Percentiles rank a stretch among this genome's conserved stretches.
These are phyloP conservation scores for Neospora caninum DNA, from an alignment of 169 alveolate species.

Conservation along the genomic window DNA sequence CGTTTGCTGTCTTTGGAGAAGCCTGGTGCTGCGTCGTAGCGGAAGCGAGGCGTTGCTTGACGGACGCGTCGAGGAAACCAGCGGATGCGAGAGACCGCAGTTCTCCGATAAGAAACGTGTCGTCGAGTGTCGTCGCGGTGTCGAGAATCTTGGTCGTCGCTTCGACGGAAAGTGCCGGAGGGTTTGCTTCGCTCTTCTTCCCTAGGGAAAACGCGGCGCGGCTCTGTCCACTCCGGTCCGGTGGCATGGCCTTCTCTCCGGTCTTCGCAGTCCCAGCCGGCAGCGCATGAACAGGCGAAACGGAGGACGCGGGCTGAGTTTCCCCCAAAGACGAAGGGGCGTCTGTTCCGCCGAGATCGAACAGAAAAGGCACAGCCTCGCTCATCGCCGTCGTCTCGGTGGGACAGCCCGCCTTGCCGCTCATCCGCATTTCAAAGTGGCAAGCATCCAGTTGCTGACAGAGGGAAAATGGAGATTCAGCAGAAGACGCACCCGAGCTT, in stretches of 20 bases:
- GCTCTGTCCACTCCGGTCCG: neutral
- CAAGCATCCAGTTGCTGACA: neutral
- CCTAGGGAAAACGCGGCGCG: neutral
- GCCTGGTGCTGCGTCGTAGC: neutral
- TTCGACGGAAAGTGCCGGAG: neutral
- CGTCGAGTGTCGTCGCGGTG: neutral
- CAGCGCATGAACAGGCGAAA: neutral
- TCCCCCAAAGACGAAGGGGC: no score
- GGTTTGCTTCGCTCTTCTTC: neutral
- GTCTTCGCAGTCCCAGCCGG: no score
- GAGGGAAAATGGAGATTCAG: neutral
- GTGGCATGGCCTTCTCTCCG: neutral
- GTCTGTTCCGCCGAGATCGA: neutral
- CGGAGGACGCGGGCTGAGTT: no score
- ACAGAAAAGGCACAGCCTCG: neutral
- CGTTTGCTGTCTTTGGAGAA: neutral
- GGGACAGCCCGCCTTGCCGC: neutral
- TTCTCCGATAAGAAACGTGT: neutral
- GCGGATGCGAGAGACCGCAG: neutral
- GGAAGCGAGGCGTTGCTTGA: neutral
- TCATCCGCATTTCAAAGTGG: neutral
- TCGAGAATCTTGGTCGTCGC: neutral
- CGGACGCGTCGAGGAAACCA: neutral
- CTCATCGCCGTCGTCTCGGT: neutral
- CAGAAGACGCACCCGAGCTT: neutral